Conservation (phyloP, 345 rosid genomes). For the Acer negundo region DNA sequence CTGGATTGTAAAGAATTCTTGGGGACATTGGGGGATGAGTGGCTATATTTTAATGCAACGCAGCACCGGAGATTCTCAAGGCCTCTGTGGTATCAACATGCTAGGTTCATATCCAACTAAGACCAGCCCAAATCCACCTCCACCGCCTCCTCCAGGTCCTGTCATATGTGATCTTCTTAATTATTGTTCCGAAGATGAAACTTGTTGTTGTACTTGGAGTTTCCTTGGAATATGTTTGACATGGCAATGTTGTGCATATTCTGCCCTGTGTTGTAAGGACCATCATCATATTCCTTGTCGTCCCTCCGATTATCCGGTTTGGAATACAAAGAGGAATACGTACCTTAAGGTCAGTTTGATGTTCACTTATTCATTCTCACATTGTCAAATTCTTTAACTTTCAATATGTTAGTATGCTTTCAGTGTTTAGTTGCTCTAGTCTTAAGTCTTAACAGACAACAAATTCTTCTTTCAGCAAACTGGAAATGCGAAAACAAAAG, state of each 20-base stretch:
- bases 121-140: conserved; percentile 84
- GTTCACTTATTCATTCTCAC: not conserved
- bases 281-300: conserved; percentile 49
- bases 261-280: conserved; percentile 82
- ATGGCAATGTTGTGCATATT: conserved; percentile 84
- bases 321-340: conserved; percentile 54
- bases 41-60: conserved; percentile 79
- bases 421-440: not conserved
- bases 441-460: conserved; percentile 13
- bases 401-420: not conserved
- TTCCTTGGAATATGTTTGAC: not conserved
- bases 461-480: conserved; percentile 37
- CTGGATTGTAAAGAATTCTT: conserved; percentile 91
- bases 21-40: conserved; percentile 91
- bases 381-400: not conserved
- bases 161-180: conserved; percentile 52
- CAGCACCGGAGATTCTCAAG: conserved; percentile 58
- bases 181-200: not conserved
- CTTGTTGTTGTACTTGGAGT: conserved; percentile 4
- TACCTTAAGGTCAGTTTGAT: conserved; percentile 66
- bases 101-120: conserved; percentile 83
- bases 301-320: conserved; percentile 73
- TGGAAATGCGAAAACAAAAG: conserved; percentile 35
- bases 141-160: conserved; percentile 77
- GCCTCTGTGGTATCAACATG: conserved; percentile 89